Percentiles rank a stretch among this genome's conserved stretches.
These are phyloP conservation scores for Lactarius deliciosus DNA, from an alignment of 768 basidiomycete genomes.

Conservation along the genomic window DNA sequence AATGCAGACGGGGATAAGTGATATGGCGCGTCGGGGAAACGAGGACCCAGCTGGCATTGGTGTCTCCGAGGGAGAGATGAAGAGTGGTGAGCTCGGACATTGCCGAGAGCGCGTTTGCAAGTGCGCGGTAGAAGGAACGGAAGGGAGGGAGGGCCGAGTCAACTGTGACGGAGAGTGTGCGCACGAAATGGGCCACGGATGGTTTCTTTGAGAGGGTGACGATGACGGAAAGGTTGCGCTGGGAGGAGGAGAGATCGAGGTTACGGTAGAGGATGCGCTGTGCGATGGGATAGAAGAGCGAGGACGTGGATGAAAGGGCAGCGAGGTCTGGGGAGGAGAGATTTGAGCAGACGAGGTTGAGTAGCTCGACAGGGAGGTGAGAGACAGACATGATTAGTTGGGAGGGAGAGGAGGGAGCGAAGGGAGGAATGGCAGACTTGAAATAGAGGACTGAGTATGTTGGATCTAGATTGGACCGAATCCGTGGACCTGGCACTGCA, in stretches of 20 bases:
- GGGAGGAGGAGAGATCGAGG: conserved; percentile 46
- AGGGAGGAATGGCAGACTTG: background rate
- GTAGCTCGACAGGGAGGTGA: conserved; percentile 59
- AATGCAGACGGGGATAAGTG: conserved; percentile 49
- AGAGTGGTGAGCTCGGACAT: conserved; percentile 65
- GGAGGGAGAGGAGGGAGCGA: conserved; percentile 6
- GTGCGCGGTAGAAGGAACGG: conserved; percentile 47
- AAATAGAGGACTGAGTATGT: background rate
- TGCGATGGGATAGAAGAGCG: conserved; percentile 48
- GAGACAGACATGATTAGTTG: conserved; percentile 43
- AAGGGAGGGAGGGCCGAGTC: conserved; percentile 44
- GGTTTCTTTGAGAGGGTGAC: conserved; percentile 56
- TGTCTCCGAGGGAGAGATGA: conserved; percentile 46
- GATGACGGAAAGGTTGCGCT: conserved; percentile 50
- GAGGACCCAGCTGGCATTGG: conserved; percentile 54
- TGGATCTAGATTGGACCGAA: conserved; percentile 10
- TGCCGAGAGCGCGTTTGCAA: conserved; percentile 52
- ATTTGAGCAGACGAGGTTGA: conserved; percentile 48
- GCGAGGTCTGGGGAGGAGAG: conserved; percentile 43
- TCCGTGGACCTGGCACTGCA: background rate
- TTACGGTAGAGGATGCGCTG: conserved; percentile 64
- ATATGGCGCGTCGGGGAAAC: conserved; percentile 30
- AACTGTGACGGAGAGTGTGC: conserved; percentile 57
- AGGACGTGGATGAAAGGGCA: conserved; percentile 46
- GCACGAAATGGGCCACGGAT: conserved; percentile 59